Conservation (phyloP, 2,329 filamentous ascomycete genomes). For the Pseudofabraea citricarpa region DNA sequence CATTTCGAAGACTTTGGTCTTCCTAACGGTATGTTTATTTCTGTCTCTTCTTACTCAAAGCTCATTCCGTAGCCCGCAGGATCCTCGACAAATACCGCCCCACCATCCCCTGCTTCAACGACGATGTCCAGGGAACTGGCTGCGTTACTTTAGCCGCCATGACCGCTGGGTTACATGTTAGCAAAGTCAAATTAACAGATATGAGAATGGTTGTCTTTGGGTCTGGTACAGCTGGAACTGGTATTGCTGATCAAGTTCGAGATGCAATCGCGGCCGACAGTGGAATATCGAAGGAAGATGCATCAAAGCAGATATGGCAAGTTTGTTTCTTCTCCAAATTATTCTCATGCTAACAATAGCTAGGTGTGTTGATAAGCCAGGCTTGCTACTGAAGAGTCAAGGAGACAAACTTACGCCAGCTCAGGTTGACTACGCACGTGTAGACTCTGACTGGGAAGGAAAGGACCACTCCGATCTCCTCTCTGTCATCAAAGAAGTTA, state of each 20-base stretch:
- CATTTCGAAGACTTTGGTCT: slow-evolving; percentile 90
- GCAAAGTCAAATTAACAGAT: slow-evolving; percentile 60
- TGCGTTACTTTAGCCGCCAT: slow-evolving; percentile 83
- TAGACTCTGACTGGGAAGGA: slow-evolving; percentile 57
- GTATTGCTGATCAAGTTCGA: slow-evolving; percentile 79
- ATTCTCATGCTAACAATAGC: background rate
- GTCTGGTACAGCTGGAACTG: slow-evolving; percentile 74
- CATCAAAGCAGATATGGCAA: slow-evolving; percentile 73
- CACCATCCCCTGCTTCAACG: slow-evolving; percentile 80
- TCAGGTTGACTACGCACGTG: slow-evolving; percentile 63
- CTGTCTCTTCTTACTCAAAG: background rate
- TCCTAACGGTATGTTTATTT: slow-evolving; percentile 48
- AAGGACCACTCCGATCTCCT: slow-evolving; percentile 55
- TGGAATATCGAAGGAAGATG: slow-evolving; percentile 65
- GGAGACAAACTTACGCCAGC: slow-evolving; percentile 58
- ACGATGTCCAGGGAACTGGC: slow-evolving; percentile 85
- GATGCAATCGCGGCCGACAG: slow-evolving; percentile 72
- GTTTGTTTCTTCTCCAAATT: slow-evolving; percentile 6
- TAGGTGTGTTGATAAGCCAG: slow-evolving; percentile 78
- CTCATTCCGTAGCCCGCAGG: slow-evolving; percentile 43
- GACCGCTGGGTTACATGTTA: slow-evolving; percentile 69
- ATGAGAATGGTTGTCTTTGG: slow-evolving; percentile 73
- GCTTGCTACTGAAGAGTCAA: slow-evolving; percentile 63
- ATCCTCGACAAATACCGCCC: slow-evolving; percentile 73
- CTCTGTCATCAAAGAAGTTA: slow-evolving; percentile 63